Evolutionary conservation across 2,329 filamentous ascomycete species (phyloP).

Genomic region (Hymenoscyphus albidus): DNA sequence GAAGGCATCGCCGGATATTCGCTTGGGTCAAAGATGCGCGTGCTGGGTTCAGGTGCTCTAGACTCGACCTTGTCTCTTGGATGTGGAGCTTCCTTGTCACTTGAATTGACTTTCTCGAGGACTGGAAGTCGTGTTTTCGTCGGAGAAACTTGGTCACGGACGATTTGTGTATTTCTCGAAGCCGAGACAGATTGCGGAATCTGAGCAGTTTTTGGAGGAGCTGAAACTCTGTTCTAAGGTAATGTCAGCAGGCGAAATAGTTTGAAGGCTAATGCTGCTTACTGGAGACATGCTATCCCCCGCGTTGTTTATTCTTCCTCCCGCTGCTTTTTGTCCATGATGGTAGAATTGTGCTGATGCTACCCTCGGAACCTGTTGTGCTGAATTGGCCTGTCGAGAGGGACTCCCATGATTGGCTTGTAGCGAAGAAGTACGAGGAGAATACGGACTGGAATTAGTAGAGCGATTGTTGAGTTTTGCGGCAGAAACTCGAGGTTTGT

Average conservation of each 20-base stretch:
- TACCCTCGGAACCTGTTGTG: background rate
- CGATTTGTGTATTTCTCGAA: background rate
- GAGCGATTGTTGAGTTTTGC: background rate
- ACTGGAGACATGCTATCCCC: background rate
- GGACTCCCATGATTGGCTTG: background rate
- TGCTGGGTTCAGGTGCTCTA: no score
- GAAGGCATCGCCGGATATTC: slow-evolving; percentile 10
- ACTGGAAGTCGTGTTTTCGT: background rate
- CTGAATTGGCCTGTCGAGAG: background rate
- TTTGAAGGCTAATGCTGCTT: background rate
- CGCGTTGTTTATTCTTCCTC: background rate
- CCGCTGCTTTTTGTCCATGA: background rate
- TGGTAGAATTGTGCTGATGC: background rate
- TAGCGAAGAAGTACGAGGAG: background rate
- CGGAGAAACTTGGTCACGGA: background rate
- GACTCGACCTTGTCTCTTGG: no score
- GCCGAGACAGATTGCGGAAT: background rate
- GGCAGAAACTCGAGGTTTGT: background rate
- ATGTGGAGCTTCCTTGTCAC: background rate
- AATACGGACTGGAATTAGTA: background rate
- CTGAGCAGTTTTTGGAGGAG: background rate
- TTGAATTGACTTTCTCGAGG: background rate
- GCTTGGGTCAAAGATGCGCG: slow-evolving; percentile 4
- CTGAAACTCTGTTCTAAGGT: background rate
- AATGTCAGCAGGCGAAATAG: background rate